Conservation (phyloP, 768 basidiomycete species). For the Kondoa malvinella region DNA sequence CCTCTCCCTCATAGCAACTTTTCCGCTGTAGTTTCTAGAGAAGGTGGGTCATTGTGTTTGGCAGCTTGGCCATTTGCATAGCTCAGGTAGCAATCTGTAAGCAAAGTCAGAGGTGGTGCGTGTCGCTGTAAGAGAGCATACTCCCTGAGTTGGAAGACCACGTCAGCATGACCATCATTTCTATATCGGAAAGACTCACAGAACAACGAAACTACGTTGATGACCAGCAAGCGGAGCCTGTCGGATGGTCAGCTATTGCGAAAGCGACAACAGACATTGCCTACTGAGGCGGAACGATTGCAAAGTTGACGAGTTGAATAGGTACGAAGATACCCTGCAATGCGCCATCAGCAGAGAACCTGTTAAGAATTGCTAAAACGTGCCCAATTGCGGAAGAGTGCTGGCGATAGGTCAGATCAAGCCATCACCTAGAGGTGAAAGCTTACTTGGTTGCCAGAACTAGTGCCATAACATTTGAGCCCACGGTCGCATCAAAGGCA, state of each 20-base stretch:
- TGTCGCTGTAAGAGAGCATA: conserved; percentile 31
- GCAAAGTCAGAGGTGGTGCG: conserved; percentile 2
- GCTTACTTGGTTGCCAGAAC: neutral
- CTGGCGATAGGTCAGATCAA: too few relatives aligned
- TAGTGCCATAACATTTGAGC: too few relatives aligned
- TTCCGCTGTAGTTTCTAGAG: neutral
- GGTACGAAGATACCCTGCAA: conserved; percentile 35
- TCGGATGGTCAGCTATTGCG: too few relatives aligned
- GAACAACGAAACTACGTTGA: conserved; percentile 52
- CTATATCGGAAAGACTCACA: neutral
- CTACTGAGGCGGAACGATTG: conserved; percentile 57
- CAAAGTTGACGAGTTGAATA: conserved; percentile 62
- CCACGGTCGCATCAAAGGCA: too few relatives aligned
- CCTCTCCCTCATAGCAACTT: neutral
- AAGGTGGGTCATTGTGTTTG: neutral
- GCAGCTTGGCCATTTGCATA: neutral
- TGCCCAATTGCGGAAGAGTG: neutral
- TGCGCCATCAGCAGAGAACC: neutral
- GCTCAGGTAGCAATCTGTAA: conserved; percentile 9
- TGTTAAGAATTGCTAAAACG: too few relatives aligned
- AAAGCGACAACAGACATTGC: too few relatives aligned
- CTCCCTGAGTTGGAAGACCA: neutral
- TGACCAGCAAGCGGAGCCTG: conserved; percentile 54
- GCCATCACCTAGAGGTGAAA: too few relatives aligned
- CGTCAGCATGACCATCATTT: neutral